Base-by-base conservation (phyloP, 768 basidiomycete species). In the Neoboletus magnificus region DNA sequence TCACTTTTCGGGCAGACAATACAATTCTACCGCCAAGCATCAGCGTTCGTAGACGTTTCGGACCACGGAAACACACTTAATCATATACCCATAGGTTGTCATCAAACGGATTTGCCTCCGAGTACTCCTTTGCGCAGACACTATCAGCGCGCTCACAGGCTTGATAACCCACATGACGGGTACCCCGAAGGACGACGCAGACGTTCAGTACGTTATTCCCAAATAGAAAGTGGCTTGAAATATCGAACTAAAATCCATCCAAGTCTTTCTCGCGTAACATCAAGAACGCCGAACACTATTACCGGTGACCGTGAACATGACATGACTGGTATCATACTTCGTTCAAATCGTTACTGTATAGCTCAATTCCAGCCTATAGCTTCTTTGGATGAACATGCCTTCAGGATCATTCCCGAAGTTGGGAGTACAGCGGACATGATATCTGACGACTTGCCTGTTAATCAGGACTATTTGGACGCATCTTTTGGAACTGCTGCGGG, bases 341-440 rank as follows among this genome's bases (percentile, higher is more conserved):
- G n/a, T 40, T 54, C 25, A 22, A 30, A 39, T 7, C 6, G 20
- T 27, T 9, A 15, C 30, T 20, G 32, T 27, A 22, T 37, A 15
- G 25, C 60, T 66, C 32, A 60, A 50, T 37, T 43, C 32, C 13
- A 27, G 33, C 27, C 16, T 40, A 33, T 55, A 90, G 87, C 81
- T 50, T 89, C 88, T 11, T 74, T 97, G 35, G 93, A 96, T 52
- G 87, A 93, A 54, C 72, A 87, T 35, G 91, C 93, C 2, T 97
- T 96, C 74, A 81, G 76, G 48, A 77, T 74, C 41, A 66, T 85
- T 8, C 92, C 92, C 2, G 87, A 92, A 60, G 76, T 96, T 40
- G 87, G 89, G 22, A 80, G 84, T 11, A 81, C 85, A 10, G 86
- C 91, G 15, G 96, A 98, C 70, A 85, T 97, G 84, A 87, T 98